Evolutionary conservation across 345 rosid species (phyloP), one percentile per base, ranked within the genome.

Genomic region (Boechera stricta): DNA sequence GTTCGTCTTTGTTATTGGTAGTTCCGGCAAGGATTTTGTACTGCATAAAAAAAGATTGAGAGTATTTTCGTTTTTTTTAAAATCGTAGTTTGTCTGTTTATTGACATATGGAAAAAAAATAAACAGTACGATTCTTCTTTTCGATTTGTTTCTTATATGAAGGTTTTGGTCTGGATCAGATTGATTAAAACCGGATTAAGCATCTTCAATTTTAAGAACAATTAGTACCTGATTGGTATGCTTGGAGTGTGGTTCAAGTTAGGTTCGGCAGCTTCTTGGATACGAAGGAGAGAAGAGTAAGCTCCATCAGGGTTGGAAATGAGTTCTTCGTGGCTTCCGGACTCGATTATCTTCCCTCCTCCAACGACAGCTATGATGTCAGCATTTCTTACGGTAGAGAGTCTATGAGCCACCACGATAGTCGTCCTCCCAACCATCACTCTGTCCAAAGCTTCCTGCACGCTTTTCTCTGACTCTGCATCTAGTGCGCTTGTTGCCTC

Each of bases 401-500:
- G 93, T 74, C 99, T 80, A 52, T 95, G 99, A 10, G 99, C 99
- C 39, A 95, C 93, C 62, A 92, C 84, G 4, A 95, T 77, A 1
- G 99, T 91, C 0, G 99, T 95, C 72, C 99, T 84, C 79, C 99
- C 99, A 42, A 92, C 87, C 96, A 95, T 91, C 65, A 85, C 99
- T 51, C 88, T 92, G 67, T 92, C 98, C 49, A 92, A 87, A 54
- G 99, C 97, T 85, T 89, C 88, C 75, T 95, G 98, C 36, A 95
- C 94, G 44, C 90, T 92, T 81, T 87, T 92, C 83, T 95, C 97
- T 0, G 99, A 95, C 82, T 89, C 98, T 1, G 94, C 92, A 66
- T 90, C 98, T 31, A 92, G 86, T 1, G 99, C 98, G 69, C 99
- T 95, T 29, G 99, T 95, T 16, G 98, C 99, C 82, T 94, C 99